Evolutionary conservation across 2,329 filamentous ascomycete genomes (phyloP), one percentile per base, ranked within the genome.

Genomic region (Fusarium haematococcum): DNA sequence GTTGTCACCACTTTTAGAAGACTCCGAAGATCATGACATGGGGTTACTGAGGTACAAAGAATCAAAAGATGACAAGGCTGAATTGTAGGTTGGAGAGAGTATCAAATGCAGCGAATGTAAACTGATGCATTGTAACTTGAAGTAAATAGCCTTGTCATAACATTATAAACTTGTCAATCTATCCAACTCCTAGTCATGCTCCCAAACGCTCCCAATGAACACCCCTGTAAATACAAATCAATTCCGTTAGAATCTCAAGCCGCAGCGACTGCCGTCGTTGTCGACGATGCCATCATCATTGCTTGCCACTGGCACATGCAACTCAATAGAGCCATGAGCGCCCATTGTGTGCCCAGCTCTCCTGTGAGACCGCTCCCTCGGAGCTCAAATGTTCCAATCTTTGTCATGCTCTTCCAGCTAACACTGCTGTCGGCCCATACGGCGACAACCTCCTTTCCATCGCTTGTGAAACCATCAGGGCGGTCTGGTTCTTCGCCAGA

Each of bases 391-490:
- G 64, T 63, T 16, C 61, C 75, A 60, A 74, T 62, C n/a, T 64
- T 68, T 16, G 60, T 35, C 48, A 66, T 50, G 35, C 48, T 69
- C 43, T 69, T 75, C 27, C 69, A 68, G 18, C 59, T 20, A 14
- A 16, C 35, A 25, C 63, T 52, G 18, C 52, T 39, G 8, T 66
- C 56, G 2, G 62, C 41, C 65, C 65, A 74, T 5, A 75, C 65
- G 9, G 71, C 76, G 8, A 76, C 72, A 61, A 75, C 61, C 58
- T 77, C 70, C 43, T 72, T 73, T 4, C 75, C 67, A 6, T 74
- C 57, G 6, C 62, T 74, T 9, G 75, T 76, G 62, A 69, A 68
- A 10, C 59, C 67, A 23, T 75, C 63, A 6, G 18, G 23, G 2
- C 61, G 50, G n/a, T 70, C 58, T 4, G 39, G 56, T 6, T 65